Evolutionary conservation across 495 filamentous ascomycete species (phyloP).

Genomic region (Ramalina peruviana): DNA sequence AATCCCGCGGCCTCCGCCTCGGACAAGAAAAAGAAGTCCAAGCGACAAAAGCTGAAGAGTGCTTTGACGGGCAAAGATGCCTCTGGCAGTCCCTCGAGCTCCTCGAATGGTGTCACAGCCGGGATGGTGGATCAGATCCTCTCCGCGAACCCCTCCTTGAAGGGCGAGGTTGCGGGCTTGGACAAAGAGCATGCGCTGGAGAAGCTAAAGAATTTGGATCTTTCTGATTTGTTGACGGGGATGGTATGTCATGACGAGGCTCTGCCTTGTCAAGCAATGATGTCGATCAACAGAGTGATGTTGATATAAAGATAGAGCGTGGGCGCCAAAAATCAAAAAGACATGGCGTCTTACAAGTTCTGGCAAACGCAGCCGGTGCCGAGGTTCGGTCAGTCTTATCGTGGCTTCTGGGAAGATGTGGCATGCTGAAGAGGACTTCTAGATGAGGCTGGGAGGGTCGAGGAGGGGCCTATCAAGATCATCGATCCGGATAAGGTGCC

Average conservation of each 20-base stretch:
- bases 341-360: constrained; percentile 95
- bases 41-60: constrained; percentile 17
- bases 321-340: constrained; percentile 77
- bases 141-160: constrained; percentile 37
- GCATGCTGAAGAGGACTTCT: constrained; percentile 7
- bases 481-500: constrained; percentile 64
- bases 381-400: constrained; percentile 42
- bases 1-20: constrained; percentile 16
- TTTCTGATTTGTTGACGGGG: constrained; percentile 73
- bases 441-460: constrained; percentile 25
- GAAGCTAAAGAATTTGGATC: constrained; percentile 54
- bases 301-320: constrained; percentile 19
- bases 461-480: constrained; percentile 50
- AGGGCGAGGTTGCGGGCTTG: constrained; percentile 31
- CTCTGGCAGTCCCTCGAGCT: constrained; percentile 17
- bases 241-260: constrained; percentile 23
- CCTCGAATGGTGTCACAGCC: constrained; percentile 26
- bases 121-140: constrained; percentile 32
- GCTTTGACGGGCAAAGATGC: constrained; percentile 9
- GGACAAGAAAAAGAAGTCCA: constrained; percentile 20
- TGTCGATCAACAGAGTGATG: background rate
- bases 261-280: no score
- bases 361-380: constrained; percentile 96
- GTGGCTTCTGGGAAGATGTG: background rate
- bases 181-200: constrained; percentile 39